Percentiles rank a stretch among this genome's conserved stretches.
These are phyloP conservation scores for Metarhizium guizhouense DNA, from an alignment of 2,329 filamentous ascomycete genomes.

Conservation along the genomic window DNA sequence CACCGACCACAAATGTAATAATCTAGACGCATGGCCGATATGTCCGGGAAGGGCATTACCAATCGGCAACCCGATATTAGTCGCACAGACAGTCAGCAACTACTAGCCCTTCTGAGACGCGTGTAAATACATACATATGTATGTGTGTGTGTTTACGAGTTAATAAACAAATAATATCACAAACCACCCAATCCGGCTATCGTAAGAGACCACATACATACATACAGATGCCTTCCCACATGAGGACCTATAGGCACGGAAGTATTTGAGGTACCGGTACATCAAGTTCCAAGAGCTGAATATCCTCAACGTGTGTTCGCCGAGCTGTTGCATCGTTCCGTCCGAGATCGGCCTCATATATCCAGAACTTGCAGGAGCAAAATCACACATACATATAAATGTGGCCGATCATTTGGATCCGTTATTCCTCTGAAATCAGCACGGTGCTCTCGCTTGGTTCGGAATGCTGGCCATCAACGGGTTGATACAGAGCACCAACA, in stretches of 20 bases:
- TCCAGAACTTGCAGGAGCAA: neutral
- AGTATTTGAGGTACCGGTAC: no score
- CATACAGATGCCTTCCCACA: neutral
- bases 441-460: conserved; percentile 8
- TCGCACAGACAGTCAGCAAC: neutral
- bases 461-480: neutral
- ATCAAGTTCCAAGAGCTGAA: neutral
- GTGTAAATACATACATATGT: no score
- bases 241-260: neutral
- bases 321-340: neutral
- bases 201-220: neutral
- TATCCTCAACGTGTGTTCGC: neutral
- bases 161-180: neutral
- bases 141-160: neutral
- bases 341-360: neutral
- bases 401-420: neutral
- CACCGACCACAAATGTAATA: neutral
- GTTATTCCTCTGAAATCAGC: conserved; percentile 22
- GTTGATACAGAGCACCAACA: conserved; percentile 20
- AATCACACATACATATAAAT: neutral
- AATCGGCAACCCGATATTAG: neutral
- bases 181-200: neutral
- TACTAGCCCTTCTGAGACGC: neutral
- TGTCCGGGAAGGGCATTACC: neutral
- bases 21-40: neutral